Evolutionary conservation across 2,329 filamentous ascomycete genomes (phyloP).

Genomic region (Colletotrichum tropicicola): DNA sequence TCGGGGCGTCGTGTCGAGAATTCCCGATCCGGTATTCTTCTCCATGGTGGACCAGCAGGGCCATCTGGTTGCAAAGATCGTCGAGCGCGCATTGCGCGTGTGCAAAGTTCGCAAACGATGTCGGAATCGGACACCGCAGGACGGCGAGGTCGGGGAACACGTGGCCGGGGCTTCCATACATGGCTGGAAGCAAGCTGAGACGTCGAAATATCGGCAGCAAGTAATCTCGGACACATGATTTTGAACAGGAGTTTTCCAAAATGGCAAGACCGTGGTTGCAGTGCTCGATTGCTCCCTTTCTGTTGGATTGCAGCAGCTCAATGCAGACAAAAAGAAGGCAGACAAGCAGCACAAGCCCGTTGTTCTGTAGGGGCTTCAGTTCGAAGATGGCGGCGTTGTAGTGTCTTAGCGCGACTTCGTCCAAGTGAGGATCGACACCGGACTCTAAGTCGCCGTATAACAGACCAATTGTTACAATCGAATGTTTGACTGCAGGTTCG

Average conservation of each 20-base stretch:
- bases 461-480: constrained; percentile 9
- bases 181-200: not conserved
- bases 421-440: not conserved
- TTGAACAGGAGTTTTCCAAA: not conserved
- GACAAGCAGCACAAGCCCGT: not conserved
- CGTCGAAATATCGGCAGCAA: constrained; percentile 7
- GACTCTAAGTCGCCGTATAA: constrained; percentile 30
- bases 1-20: not conserved
- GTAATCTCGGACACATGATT: not conserved
- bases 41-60: not conserved
- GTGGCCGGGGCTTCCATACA: not conserved
- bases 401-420: constrained; percentile 27
- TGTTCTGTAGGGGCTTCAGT: not conserved
- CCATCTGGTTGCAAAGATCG: not conserved
- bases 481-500: constrained; percentile 15
- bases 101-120: not conserved
- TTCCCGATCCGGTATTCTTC: not conserved
- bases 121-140: not conserved
- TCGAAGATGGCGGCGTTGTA: constrained; percentile 16
- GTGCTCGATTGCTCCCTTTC: not conserved
- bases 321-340: constrained; percentile 7
- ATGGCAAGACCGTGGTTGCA: constrained; percentile 12
- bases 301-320: constrained; percentile 3
- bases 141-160: not conserved
- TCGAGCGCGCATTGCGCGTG: not conserved